Percentiles rank a stretch among this genome's conserved stretches.
These are phyloP conservation scores for Trichocladium antarcticum DNA, from an alignment of 495 filamentous ascomycete species.

Conservation along the genomic window DNA sequence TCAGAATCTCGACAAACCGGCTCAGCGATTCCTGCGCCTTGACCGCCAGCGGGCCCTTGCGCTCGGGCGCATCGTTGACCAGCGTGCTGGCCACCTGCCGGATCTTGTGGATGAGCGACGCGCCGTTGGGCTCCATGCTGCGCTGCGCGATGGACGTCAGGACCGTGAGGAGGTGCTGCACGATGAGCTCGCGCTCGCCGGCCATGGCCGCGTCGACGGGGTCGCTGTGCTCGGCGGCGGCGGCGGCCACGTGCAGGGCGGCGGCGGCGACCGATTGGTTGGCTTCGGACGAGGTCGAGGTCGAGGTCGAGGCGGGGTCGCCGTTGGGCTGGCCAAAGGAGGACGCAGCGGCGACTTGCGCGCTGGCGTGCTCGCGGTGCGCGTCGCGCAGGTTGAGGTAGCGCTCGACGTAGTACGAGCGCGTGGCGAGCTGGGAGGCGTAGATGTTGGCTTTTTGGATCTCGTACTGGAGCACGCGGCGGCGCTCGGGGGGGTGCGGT, in stretches of 20 bases:
- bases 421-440: conserved; percentile 58
- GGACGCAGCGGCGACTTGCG: conserved; percentile 5
- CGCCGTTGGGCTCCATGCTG: conserved; percentile 73
- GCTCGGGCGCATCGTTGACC: conserved; percentile 48
- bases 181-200: conserved; percentile 58
- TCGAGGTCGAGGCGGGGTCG: background rate
- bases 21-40: conserved; percentile 55
- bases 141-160: conserved; percentile 61
- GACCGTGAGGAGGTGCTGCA: conserved; percentile 61
- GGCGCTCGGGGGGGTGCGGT: conserved; percentile 28
- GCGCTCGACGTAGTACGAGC: conserved; percentile 72
- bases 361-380: conserved; percentile 28
- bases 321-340: background rate
- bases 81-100: conserved; percentile 67
- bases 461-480: conserved; percentile 56
- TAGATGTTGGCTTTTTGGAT: conserved; percentile 82
- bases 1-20: conserved; percentile 57
- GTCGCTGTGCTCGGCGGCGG: conserved; percentile 21
- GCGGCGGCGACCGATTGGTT: conserved; percentile 20
- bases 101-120: conserved; percentile 59
- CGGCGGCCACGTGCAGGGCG: conserved; percentile 12
- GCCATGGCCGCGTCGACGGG: conserved; percentile 45
- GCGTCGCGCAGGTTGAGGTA: conserved; percentile 58
- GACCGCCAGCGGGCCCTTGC: conserved; percentile 43
- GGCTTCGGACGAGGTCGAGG: too few species aligned